Evolutionary conservation across 2,329 filamentous ascomycete genomes (phyloP).

Genomic region (Mycocentrospora acerina): DNA sequence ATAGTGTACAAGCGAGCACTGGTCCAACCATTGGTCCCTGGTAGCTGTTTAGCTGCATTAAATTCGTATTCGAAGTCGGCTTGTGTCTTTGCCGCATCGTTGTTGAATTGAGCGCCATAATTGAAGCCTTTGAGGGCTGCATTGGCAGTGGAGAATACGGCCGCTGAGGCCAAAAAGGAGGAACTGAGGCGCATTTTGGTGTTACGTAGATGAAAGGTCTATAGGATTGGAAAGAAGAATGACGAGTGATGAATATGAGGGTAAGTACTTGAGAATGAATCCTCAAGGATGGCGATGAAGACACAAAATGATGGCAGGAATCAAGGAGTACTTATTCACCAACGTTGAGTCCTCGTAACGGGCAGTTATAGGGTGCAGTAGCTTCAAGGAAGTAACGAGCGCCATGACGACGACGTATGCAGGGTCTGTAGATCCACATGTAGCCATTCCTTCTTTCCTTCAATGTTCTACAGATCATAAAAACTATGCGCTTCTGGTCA

Average conservation of each 20-base stretch:
- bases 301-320: background rate
- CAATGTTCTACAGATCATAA: no score
- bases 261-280: background rate
- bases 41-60: constrained; percentile 63
- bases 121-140: constrained; percentile 64
- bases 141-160: constrained; percentile 43
- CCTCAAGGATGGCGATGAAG: background rate
- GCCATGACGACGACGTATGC: background rate
- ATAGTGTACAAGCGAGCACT: constrained; percentile 75
- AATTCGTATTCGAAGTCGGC: constrained; percentile 71
- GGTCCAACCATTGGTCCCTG: constrained; percentile 60
- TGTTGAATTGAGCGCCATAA: constrained; percentile 65
- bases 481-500: no score
- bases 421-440: no score
- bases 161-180: constrained; percentile 39
- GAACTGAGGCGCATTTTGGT: constrained; percentile 38
- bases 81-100: constrained; percentile 61
- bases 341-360: constrained; percentile 14
- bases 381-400: constrained; percentile 16
- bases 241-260: background rate
- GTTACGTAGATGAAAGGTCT: constrained; percentile 1
- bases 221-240: constrained; percentile 1
- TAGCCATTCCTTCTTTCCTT: no score
- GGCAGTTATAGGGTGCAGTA: constrained; percentile 15
- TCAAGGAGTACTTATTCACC: constrained; percentile 16